These are phyloP conservation scores for Platismatia glauca DNA, from an alignment of 495 filamentous ascomycete species.

Conservation along the genomic window DNA sequence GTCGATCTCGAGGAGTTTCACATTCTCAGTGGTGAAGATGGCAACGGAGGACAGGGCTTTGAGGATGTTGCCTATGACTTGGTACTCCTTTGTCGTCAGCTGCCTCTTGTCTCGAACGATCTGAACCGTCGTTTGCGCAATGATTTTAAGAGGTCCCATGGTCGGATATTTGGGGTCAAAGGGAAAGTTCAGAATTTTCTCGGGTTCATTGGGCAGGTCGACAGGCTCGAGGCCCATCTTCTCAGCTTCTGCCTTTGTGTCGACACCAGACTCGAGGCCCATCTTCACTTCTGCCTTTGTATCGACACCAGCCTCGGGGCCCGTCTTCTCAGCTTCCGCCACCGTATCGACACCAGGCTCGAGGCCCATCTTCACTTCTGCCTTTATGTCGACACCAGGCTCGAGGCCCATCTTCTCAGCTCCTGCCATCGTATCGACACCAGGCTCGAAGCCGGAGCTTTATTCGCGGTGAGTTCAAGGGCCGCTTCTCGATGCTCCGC, in stretches of 20 bases:
- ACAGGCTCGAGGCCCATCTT: background rate
- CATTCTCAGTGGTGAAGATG: background rate
- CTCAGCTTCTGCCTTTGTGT: background rate
- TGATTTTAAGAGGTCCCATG: background rate
- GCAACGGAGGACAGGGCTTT: slow-evolving; percentile 2
- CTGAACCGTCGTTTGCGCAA: background rate
- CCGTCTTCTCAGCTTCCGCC: no score
- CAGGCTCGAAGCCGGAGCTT: no score
- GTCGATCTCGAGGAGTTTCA: background rate
- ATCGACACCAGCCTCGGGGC: no score
- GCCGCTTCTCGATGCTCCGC: no score
- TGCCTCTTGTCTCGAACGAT: background rate
- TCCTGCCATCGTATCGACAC: background rate
- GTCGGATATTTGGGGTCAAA: background rate
- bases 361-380: no score
- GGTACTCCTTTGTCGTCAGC: slow-evolving; percentile 1
- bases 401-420: background rate
- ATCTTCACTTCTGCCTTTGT: no score
- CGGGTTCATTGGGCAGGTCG: background rate
- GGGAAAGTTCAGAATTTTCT: background rate
- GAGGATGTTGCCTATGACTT: slow-evolving; percentile 10
- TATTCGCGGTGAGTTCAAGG: no score
- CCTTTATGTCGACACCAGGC: no score
- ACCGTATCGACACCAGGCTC: no score
- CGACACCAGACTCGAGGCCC: no score